Base-by-base conservation (phyloP, 352 stramenopile species). In the Globisporangium rhizosaccharum region DNA sequence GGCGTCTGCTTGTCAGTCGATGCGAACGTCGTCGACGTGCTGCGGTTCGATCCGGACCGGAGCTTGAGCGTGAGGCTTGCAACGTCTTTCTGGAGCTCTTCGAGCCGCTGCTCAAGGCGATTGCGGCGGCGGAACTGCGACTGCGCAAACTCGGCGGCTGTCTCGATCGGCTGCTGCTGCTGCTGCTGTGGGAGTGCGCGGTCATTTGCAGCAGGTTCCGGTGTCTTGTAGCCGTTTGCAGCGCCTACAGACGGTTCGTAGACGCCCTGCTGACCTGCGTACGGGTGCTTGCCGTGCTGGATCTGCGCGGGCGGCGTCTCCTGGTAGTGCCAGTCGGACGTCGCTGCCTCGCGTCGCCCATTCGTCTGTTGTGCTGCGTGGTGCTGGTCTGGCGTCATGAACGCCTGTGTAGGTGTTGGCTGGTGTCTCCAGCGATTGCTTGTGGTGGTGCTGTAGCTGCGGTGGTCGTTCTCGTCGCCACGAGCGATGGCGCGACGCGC, bases 81-180 rank as follows among this genome's bases (percentile, higher is more conserved):
- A 20, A 90, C 80, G 55, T 92, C 83, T 36, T 82, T 75, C 67
- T 90, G 76, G 44, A 92, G 67, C 58, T 92, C 83, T 52, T 84
- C 76, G 6, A 90, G 69, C 6, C 80, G 72, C 61, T 75, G 72
- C 53, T 92, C 80, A 14, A 90, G 63, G 0, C 76, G 65, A 51
- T 92, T 90, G 12, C 76, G 71, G 10, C 75, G 72, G 44, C 58
- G 68, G 59, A 76, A 79, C 48, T 80, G 70, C 49, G 70, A 72
- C 33, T 70, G 68, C 23, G 72, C 71, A 28, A 73, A 79, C 45
- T 67, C 61, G 0, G 51, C 51, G 9, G 58, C 36, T 3, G 45
- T 57, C 46, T 65, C 51, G 5, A 46, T 33, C 12, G 15, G 57
- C 26, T 44, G 42, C 25, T 36, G 37, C 48, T 36, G 37, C 48